A percentile compares a stretch with the other conserved stretches of the same genome.
phyloP scores from a whole-genome alignment of 2,329 filamentous ascomycete genomes.

The Diaporthe vaccinii region DNA sequence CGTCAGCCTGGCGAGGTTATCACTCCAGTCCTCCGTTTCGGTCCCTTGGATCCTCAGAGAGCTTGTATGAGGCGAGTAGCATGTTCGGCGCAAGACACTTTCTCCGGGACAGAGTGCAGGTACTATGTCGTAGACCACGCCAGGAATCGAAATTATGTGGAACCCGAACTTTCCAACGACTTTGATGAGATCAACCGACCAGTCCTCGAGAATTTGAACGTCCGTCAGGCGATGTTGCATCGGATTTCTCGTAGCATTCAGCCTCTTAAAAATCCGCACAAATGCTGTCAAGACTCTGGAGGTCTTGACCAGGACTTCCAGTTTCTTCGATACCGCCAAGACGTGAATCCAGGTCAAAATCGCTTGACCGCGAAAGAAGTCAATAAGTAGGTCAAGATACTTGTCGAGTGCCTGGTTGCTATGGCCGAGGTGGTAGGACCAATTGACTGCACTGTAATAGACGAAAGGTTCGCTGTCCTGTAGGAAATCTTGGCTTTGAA shows the following conservation, averaged over 20 bases:
- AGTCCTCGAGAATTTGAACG: not conserved
- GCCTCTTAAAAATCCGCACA: not conserved
- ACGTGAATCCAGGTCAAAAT: not conserved
- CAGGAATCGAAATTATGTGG: not conserved
- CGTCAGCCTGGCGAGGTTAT: not conserved
- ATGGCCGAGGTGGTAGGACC: not conserved
- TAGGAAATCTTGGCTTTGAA: not conserved
- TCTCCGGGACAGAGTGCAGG: not conserved
- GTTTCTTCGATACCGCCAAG: not conserved
- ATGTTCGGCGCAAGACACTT: not conserved
- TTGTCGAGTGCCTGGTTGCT: not conserved
- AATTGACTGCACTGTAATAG: not conserved
- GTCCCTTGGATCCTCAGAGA: not conserved
- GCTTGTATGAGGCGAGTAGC: not conserved
- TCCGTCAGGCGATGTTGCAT: not conserved
- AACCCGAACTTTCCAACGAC: not conserved
- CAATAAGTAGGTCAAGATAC: not conserved
- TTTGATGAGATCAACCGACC: not conserved
- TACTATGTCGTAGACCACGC: not conserved
- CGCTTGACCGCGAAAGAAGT: not conserved
- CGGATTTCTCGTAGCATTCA: not conserved
- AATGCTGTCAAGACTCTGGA: not conserved
- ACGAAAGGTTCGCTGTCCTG: not conserved
- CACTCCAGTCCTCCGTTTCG: not conserved
- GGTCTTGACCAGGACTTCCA: not conserved